Percentiles rank a stretch among this genome's conserved stretches.
These are phyloP conservation scores for Anthracocystis setariae DNA, from an alignment of 1,284 basidiomycete species.

Conservation along the genomic window DNA sequence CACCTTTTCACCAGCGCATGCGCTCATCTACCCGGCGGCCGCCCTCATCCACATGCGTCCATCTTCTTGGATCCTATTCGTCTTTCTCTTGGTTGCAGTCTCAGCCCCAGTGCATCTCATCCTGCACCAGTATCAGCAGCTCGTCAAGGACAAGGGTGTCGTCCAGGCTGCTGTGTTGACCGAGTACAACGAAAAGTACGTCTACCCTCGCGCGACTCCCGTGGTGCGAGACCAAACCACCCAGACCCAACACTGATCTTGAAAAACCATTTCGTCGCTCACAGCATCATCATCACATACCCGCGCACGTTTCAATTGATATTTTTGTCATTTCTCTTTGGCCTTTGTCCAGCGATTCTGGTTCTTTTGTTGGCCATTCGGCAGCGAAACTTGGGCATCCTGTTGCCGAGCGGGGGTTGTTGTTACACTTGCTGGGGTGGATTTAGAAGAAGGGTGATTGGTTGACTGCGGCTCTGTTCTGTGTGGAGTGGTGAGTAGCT, in stretches of 20 bases:
- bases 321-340: background rate
- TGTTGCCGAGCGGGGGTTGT: background rate
- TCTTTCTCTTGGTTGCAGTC: conserved; percentile 24
- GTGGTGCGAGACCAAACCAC: conserved; percentile 48
- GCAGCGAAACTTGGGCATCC: background rate
- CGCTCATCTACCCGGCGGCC: conserved; percentile 28
- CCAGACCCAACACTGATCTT: conserved; percentile 26
- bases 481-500: no score
- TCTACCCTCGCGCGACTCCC: conserved; percentile 50
- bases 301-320: background rate
- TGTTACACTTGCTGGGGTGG: no score
- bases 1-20: conserved; percentile 42
- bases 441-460: no score
- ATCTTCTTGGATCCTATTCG: conserved; percentile 31
- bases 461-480: no score
- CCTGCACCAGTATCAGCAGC: conserved; percentile 39
- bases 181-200: conserved; percentile 59
- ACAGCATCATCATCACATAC: background rate
- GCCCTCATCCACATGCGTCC: conserved; percentile 25
- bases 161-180: conserved; percentile 52
- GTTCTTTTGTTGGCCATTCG: background rate
- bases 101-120: conserved; percentile 42
- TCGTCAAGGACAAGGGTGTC: conserved; percentile 50
- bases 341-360: background rate
- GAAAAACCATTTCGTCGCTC: background rate